Percentiles rank a stretch among this genome's conserved stretches.
Conservation (phyloP, 2,329 filamentous ascomycete species). For the Clonostachys byssicola region DNA sequence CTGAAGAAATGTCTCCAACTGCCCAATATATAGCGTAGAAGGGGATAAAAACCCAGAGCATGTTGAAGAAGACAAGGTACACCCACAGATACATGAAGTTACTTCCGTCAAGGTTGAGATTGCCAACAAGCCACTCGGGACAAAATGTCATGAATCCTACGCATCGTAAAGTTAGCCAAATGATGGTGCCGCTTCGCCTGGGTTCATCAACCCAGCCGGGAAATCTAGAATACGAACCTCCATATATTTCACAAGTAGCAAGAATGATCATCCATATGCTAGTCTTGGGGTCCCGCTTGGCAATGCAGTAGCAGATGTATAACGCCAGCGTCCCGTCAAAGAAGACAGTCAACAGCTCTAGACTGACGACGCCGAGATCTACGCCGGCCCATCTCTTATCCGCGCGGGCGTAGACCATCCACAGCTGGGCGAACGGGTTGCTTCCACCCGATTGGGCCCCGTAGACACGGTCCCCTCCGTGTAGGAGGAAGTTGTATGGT, state of each 20-base stretch:
- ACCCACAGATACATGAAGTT: slow-evolving; percentile 68
- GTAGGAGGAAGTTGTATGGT: slow-evolving; percentile 47
- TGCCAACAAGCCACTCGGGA: slow-evolving; percentile 63
- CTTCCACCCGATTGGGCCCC: slow-evolving; percentile 52
- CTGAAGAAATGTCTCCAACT: slow-evolving; percentile 48
- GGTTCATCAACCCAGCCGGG: neutral
- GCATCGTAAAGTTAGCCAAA: neutral
- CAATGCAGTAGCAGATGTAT: slow-evolving; percentile 57
- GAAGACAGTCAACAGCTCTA: slow-evolving; percentile 63
- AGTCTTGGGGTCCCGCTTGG: slow-evolving; percentile 46
- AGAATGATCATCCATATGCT: slow-evolving; percentile 62
- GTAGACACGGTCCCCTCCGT: slow-evolving; percentile 39
- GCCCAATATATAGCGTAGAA: slow-evolving; percentile 54
- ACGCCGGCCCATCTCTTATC: slow-evolving; percentile 61
- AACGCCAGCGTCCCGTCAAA: slow-evolving; percentile 56
- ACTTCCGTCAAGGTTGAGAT: slow-evolving; percentile 56
- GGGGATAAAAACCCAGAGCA: slow-evolving; percentile 62
- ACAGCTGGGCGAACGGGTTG: slow-evolving; percentile 53
- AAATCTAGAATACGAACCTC: slow-evolving; percentile 33
- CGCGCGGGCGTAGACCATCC: slow-evolving; percentile 66
- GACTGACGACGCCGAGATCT: slow-evolving; percentile 57
- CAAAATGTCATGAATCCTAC: slow-evolving; percentile 69
- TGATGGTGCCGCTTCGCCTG: too few relatives aligned
- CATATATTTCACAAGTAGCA: slow-evolving; percentile 64
- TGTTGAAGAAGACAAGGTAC: slow-evolving; percentile 67